These are phyloP conservation scores for Cyclocybe aegerita DNA, from an alignment of 768 basidiomycete species.

Conservation along the genomic window DNA sequence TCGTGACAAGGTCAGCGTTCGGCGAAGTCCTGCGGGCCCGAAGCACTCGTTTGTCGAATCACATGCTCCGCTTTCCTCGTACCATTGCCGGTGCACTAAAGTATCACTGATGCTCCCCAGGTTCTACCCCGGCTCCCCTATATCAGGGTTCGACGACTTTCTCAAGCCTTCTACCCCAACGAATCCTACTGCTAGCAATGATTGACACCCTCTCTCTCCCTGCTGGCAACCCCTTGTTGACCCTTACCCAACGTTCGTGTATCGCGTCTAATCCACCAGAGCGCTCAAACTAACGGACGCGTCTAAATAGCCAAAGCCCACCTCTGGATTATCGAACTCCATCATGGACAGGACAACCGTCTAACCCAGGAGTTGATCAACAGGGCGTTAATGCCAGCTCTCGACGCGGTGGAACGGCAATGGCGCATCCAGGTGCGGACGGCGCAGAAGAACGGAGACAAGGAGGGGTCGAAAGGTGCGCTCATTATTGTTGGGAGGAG, in stretches of 20 bases:
- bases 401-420: conserved; percentile 70
- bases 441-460: conserved; percentile 41
- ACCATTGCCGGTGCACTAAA: background rate
- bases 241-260: conserved; percentile 65
- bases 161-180: background rate
- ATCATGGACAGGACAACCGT: conserved; percentile 75
- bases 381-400: conserved; percentile 62
- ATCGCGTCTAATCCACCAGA: no score
- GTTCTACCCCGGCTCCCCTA: background rate
- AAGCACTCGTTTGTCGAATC: conserved; percentile 5
- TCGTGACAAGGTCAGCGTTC: background rate
- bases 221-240: conserved; percentile 49
- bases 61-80: conserved; percentile 1
- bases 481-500: conserved; percentile 75
- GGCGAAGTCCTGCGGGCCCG: background rate
- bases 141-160: background rate
- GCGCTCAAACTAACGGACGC: background rate
- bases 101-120: background rate
- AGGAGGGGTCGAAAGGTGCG: conserved; percentile 61
- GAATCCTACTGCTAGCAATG: conserved; percentile 24
- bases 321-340: conserved; percentile 79
- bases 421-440: conserved; percentile 60
- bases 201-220: conserved; percentile 53
- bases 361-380: conserved; percentile 59
- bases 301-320: conserved; percentile 47